Evolutionary conservation across 2,329 filamentous ascomycete genomes (phyloP), one percentile per base, ranked within the genome.

Genomic region (Colletotrichum sansevieriae): DNA sequence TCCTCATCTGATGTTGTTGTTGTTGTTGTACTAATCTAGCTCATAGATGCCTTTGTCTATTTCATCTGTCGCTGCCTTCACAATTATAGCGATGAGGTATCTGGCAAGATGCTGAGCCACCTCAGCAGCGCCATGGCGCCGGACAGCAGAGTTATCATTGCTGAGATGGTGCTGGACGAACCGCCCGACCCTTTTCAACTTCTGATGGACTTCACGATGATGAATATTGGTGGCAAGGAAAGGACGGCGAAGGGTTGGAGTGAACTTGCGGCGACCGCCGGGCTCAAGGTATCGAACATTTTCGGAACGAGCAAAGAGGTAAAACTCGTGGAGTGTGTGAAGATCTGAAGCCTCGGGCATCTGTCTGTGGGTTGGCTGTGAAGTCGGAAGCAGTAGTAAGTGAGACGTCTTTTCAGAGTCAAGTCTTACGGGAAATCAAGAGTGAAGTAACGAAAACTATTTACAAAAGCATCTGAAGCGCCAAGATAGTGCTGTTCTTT

Each of bases 21-120:
- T 5, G 0, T 18, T 18, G 18, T 18, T 18, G 18, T 18, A 49
- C 15, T 4, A 13, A 9, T 6, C 3, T 18, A 46, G 18, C 22
- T 2, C 22, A 22, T 4, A 22, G 22, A 22, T 4, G 22, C 22
- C 22, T 22, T 22, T 22, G 3, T 22, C 22, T 81, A 81, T 71
- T 78, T 74, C 71, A 77, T 78, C 62, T 75, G 74, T 57, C 75
- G 77, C 12, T 77, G 77, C 52, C 74, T 82, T 2, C 79, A 81
- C 62, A 76, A 81, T 63, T 81, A 78, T 67, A 68, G 74, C 29
- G 78, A 80, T 56, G 72, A 74, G 1, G 74, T 74, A 10, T 74
- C 72, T 29, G 72, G 75, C 1, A 52, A 71, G 18, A 80, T 81
- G 1, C 72, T 81, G 10, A 58, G 71, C 49, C 73, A 73, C 3